Evolutionary conservation across 805 yeast species (phyloP), one percentile per base, ranked within the genome.

Genomic region (Ogataea sp.): DNA sequence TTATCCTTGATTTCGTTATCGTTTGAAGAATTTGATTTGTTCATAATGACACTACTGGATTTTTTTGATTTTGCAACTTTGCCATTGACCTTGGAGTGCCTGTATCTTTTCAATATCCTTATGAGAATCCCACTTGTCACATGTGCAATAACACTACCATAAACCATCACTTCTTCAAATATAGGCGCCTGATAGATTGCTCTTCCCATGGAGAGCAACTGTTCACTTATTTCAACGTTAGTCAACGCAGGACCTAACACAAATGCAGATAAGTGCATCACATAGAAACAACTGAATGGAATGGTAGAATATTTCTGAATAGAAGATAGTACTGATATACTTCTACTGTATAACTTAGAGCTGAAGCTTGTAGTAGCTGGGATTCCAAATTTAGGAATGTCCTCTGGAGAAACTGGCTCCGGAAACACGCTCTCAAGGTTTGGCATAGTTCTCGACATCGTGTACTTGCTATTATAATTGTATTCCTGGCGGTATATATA

Each of bases 291-390:
- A 0, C 71, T 52, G 52, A 83, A 75, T 9, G 77, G 63, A 37
- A 75, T 67, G 0, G 84, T 77, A 13, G 84, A 72, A 55, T 74
- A 78, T 51, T 74, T 74, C 57, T 83, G 93, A 0, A 59, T 31
- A 6, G 42, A 38, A 6, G 36, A 36, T 4, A 64, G 44, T 3
- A 48, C 21, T 1, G 58, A 53, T 16, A 47, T 27, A 10, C 47
- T 30, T 28, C 31, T 17, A 7, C 18, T 16, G 11, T 30, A 30
- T 8, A 30, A 5, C n/a, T 6, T 30, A 9, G 21, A 11, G 6
- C 21, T 21, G 11, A 30, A 17, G 3, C 20, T 4, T 16, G 32
- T n/a, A 7, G 21, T 16, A 13, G 16, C 16, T 17, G 36, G 36
- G 17, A 23, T 10, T 4, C 30, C 36, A 9, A 24, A 6, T 5